Base-by-base conservation (phyloP, 2,329 filamentous ascomycete genomes). In the Cadophora gregata region DNA sequence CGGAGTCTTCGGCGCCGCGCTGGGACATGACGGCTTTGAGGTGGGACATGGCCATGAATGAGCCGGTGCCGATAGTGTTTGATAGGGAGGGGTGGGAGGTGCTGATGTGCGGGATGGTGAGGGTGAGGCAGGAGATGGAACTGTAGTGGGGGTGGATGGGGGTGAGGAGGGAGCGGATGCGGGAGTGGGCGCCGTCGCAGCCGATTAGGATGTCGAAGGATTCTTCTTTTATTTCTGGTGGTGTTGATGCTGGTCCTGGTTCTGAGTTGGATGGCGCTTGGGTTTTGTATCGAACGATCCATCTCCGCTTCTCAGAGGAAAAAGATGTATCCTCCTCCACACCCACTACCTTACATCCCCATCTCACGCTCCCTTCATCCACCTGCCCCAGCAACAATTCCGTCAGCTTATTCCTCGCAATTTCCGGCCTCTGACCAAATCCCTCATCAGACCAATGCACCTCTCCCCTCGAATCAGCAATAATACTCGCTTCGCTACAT, bases 161-260 rank as follows among this genome's bases (percentile, higher is more conserved):
- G 12, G 67, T 65, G 25, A 67, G 67, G n/a, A 31, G 64, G 12
- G n/a, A 16, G 5, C 82, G 78, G 2, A 81, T 71, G 48, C 74
- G 78, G 19, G 72, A 78, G 78, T 78, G 81, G 3, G 79, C 77
- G 7, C 80, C 80, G 69, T 79, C 77, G 0, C 77, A 93, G 19
- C 79, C 80, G 27, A 80, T 72, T 14, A 79, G 75, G 5, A 80
- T 62, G 64, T 81, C 80, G 51, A 75, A 81, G 12, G 24, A 21
- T 12, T 62, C 45, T n/a, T 59, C 21, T 12, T n/a, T n/a, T n/a
- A n/a, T n/a, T n/a, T n/a, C n/a, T n/a, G n/a, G n/a, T n/a, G 38
- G 19, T 16, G 19, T 42, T 16, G 38, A 19, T 42, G 16, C 38
- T 12, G 38, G 4, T 19, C 19, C 38, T 16, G 38, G 14, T 42